These are phyloP conservation scores for Clitocybe nebularis DNA, from an alignment of 1,284 basidiomycete genomes.

Conservation along the genomic window DNA sequence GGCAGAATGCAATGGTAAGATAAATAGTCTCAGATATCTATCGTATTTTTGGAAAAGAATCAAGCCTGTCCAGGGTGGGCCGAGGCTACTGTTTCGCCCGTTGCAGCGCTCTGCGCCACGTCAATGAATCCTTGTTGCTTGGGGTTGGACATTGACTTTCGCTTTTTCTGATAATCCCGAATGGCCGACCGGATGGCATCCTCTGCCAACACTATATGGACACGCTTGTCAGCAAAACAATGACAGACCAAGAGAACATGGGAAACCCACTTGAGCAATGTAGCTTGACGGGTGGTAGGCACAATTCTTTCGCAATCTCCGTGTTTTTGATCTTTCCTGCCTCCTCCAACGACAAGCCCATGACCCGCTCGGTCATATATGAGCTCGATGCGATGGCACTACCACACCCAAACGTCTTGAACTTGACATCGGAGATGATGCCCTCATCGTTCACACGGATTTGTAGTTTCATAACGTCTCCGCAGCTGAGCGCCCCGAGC, in stretches of 20 bases:
- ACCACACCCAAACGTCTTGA: constrained; percentile 97
- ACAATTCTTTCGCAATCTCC: constrained; percentile 96
- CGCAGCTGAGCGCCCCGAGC: constrained; percentile 48
- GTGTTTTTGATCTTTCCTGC: constrained; percentile 98
- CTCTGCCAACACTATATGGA: constrained; percentile 82
- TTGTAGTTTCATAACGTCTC: constrained; percentile 98
- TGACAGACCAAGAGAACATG: constrained; percentile 4
- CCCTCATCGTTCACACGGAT: constrained; percentile 95
- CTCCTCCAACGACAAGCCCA: constrained; percentile 90
- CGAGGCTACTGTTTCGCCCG: constrained; percentile 64
- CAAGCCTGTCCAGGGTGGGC: constrained; percentile 47
- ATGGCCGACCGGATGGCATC: constrained; percentile 97
- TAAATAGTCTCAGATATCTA: constrained; percentile 4
- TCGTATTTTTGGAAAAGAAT: constrained; percentile 5
- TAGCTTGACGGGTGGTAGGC: constrained; percentile 94
- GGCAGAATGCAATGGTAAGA: constrained; percentile 2
- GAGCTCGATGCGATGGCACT: constrained; percentile 96
- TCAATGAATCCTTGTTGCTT: constrained; percentile 70
- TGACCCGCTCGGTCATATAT: constrained; percentile 98
- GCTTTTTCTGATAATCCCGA: constrained; percentile 86
- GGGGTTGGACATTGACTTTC: constrained; percentile 47
- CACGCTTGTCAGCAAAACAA: constrained; percentile 13
- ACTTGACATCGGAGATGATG: constrained; percentile 97
- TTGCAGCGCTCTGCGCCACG: constrained; percentile 65
- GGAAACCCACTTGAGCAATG: constrained; percentile 79